phyloP scores from a whole-genome alignment of 139 green algal species.

The Chlorella sp. region DNA sequence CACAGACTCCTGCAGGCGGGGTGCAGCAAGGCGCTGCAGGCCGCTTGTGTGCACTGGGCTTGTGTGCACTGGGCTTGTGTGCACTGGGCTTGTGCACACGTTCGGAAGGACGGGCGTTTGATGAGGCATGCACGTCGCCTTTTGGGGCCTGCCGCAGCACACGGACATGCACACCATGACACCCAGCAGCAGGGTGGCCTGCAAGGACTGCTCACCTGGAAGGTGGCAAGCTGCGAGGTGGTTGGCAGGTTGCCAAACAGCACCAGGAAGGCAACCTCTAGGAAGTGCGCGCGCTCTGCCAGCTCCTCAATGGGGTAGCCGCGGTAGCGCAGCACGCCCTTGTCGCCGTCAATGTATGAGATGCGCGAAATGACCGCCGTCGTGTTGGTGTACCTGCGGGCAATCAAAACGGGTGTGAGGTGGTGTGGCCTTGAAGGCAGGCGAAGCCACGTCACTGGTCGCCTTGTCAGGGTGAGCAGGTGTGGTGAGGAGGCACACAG shows the following conservation, averaged over 20 bases:
- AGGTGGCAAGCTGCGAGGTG: slow-evolving; percentile 18
- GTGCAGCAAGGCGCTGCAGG: no score
- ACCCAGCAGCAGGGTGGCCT: no score
- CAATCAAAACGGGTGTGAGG: background rate
- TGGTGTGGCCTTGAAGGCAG: no score
- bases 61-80: no score
- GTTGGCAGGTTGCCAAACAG: slow-evolving; percentile 84
- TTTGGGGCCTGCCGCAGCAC: no score
- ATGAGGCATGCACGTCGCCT: no score
- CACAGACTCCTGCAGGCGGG: slow-evolving; percentile 65
- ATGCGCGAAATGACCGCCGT: slow-evolving; percentile 80
- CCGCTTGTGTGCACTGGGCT: no score
- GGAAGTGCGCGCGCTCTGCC: slow-evolving; percentile 73
- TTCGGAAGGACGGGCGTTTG: no score
- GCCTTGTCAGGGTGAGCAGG: no score
- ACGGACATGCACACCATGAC: background rate
- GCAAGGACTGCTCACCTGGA: slow-evolving; percentile 32
- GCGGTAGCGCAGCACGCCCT: slow-evolving; percentile 91
- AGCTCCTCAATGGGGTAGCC: slow-evolving; percentile 96
- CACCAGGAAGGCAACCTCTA: slow-evolving; percentile 79
- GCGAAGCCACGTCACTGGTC: no score
- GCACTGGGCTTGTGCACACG: no score
- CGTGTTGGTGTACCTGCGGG: slow-evolving; percentile 94
- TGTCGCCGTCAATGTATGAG: slow-evolving; percentile 95
- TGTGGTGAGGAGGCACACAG: no score